These are phyloP conservation scores for Mucor velutinosus DNA, from an alignment of 371 early-diverging fungal species.

Conservation along the genomic window DNA sequence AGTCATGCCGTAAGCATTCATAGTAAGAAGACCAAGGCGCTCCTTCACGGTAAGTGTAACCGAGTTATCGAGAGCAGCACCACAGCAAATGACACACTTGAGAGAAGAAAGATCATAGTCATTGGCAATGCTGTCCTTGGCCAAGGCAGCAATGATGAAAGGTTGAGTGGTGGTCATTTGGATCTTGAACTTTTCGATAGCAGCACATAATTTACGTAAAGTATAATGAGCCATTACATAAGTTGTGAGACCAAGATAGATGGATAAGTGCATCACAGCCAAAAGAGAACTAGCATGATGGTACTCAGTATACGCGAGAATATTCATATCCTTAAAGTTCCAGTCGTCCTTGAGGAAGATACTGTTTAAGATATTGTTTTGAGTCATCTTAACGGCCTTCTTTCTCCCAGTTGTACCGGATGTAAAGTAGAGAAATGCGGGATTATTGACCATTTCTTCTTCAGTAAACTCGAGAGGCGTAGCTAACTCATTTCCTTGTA, in stretches of 20 bases:
- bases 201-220: constrained; percentile 45
- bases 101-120: constrained; percentile 65
- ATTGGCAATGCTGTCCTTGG: constrained; percentile 55
- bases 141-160: constrained; percentile 52
- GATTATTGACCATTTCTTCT: constrained; percentile 13
- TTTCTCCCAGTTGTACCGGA: constrained; percentile 41
- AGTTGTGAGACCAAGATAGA: not conserved
- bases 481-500: constrained; percentile 7
- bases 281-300: constrained; percentile 21
- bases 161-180: constrained; percentile 68
- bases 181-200: constrained; percentile 62
- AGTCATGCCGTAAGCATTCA: constrained; percentile 72
- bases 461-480: constrained; percentile 4
- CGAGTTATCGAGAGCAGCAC: constrained; percentile 72
- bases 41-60: constrained; percentile 38
- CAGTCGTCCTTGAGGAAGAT: not conserved
- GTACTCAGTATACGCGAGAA: constrained; percentile 13
- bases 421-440: constrained; percentile 30
- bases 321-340: not conserved
- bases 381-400: constrained; percentile 22
- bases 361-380: not conserved
- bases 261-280: not conserved
- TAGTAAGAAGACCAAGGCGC: constrained; percentile 45
- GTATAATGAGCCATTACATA: constrained; percentile 64
- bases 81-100: constrained; percentile 58